Conservation (phyloP, 305 asterid genomes). For the Fraxinus greggii region DNA sequence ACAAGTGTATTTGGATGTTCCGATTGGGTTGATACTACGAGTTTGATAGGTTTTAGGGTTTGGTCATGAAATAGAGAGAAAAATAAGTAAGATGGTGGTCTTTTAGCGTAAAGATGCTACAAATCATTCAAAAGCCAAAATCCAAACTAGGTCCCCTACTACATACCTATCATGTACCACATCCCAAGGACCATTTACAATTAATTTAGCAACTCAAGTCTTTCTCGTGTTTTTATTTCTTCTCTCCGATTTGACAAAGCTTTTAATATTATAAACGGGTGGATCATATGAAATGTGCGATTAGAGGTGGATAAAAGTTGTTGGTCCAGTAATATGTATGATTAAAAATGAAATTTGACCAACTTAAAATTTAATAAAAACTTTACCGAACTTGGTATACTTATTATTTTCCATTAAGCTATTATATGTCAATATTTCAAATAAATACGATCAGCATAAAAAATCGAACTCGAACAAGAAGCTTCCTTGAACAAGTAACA, state of each 20-base stretch:
- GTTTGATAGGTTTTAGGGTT: neutral
- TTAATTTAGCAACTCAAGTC: slow-evolving; percentile 7
- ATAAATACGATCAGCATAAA: neutral
- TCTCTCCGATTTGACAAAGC: neutral
- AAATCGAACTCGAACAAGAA: neutral
- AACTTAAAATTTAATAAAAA: neutral
- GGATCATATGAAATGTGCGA: neutral
- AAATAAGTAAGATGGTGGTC: neutral
- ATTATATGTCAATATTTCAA: neutral
- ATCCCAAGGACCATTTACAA: slow-evolving; percentile 28
- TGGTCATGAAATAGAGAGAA: neutral
- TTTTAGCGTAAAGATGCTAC: slow-evolving; percentile 13
- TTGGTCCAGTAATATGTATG: no score
- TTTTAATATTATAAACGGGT: neutral
- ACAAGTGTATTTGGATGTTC: neutral
- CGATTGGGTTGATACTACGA: neutral
- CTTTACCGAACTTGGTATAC: neutral
- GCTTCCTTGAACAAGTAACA: neutral
- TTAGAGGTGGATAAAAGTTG: neutral
- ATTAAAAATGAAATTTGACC: neutral
- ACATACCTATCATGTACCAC: slow-evolving; percentile 27
- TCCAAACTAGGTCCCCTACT: slow-evolving; percentile 37
- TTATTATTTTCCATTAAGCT: neutral
- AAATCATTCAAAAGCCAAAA: slow-evolving; percentile 28
- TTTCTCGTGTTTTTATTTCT: neutral